Conservation (phyloP, 2,329 filamentous ascomycete genomes). For the Emmonsiellopsis sp. region DNA sequence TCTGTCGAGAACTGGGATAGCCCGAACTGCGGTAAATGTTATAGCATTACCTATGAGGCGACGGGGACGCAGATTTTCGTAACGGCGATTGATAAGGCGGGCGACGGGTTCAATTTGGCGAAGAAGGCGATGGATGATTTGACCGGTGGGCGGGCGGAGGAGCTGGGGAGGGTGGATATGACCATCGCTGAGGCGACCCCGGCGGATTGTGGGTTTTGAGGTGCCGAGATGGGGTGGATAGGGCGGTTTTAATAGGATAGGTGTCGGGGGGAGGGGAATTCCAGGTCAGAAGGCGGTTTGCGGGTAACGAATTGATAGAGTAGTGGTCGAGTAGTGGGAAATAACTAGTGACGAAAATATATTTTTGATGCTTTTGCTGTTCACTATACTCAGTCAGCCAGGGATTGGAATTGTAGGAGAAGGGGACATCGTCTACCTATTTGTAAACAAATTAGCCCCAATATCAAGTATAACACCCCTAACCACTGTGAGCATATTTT, state of each 20-base stretch:
- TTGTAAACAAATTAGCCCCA: no score
- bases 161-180: constrained; percentile 24
- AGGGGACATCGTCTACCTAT: no score
- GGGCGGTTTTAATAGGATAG: no score
- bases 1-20: constrained; percentile 40
- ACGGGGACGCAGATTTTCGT: constrained; percentile 36
- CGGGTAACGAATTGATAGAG: no score
- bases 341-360: no score
- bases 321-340: no score
- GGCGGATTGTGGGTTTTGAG: not conserved
- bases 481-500: no score
- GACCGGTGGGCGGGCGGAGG: constrained; percentile 36
- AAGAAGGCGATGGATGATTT: constrained; percentile 40
- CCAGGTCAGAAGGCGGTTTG: no score
- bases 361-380: no score
- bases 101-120: constrained; percentile 38
- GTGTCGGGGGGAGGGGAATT: not conserved
- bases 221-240: not conserved
- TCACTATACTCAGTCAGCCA: no score
- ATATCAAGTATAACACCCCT: no score
- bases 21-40: constrained; percentile 44
- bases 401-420: no score
- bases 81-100: constrained; percentile 39
- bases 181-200: not conserved
- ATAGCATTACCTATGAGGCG: constrained; percentile 39